Conservation (phyloP, 2,329 filamentous ascomycete species). For the Grosmannia huntii region DNA sequence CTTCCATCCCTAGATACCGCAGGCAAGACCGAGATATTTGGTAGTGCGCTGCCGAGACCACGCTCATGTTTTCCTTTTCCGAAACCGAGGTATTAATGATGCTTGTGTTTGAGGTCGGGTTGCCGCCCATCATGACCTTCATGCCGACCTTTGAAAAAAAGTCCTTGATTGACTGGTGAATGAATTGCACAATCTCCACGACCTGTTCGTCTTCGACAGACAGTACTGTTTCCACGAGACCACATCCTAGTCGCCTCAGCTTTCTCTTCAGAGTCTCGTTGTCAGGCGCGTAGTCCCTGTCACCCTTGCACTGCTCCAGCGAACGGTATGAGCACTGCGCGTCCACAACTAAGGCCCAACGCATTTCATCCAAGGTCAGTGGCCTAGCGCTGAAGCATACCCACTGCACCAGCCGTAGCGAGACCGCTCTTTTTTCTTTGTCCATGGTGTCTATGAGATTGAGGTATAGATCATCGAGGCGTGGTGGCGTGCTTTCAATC, state of each 20-base stretch:
- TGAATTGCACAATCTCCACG: constrained; percentile 18
- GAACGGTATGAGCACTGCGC: background rate
- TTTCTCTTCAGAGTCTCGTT: background rate
- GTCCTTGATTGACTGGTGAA: constrained; percentile 22
- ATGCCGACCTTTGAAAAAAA: constrained; percentile 13
- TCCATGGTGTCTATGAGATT: background rate
- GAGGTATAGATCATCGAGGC: background rate
- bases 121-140: background rate
- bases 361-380: background rate
- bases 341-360: background rate
- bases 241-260: background rate
- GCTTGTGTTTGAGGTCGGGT: background rate
- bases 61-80: background rate
- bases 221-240: background rate
- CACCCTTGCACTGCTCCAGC: background rate
- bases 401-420: background rate
- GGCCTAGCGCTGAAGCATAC: background rate
- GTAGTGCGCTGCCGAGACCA: background rate
- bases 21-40: background rate
- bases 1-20: background rate
- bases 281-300: background rate
- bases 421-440: background rate
- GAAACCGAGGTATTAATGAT: background rate
- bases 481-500: background rate
- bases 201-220: background rate